phyloP scores from a whole-genome alignment of 2,329 filamentous ascomycete genomes.

The Fusarium sublunatum region DNA sequence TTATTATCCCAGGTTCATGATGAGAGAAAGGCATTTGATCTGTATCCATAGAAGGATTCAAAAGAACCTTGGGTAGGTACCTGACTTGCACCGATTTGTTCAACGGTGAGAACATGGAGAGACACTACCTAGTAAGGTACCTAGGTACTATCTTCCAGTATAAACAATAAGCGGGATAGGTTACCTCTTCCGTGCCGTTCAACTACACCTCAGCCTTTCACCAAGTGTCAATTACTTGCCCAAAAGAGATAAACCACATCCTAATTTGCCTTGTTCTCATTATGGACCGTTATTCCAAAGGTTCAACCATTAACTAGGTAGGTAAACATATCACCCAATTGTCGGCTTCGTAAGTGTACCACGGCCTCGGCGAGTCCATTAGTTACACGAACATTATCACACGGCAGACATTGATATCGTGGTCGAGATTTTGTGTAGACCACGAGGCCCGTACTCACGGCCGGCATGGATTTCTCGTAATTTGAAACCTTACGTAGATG shows the following conservation, averaged over 20 bases:
- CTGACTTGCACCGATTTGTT: slow-evolving; percentile 11
- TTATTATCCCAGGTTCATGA: slow-evolving; percentile 15
- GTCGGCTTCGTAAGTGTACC: slow-evolving; percentile 26
- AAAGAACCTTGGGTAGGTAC: slow-evolving; percentile 5
- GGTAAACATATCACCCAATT: slow-evolving; percentile 32
- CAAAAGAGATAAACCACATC: not conserved
- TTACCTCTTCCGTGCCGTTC: slow-evolving; percentile 1
- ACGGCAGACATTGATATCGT: slow-evolving; percentile 17
- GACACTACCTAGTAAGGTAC: not conserved
- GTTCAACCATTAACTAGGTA: slow-evolving; percentile 14
- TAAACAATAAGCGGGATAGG: not conserved
- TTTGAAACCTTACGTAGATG: slow-evolving; percentile 21
- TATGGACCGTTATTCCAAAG: not conserved
- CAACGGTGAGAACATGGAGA: slow-evolving; percentile 2
- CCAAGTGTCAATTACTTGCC: slow-evolving; percentile 3
- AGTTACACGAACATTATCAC: slow-evolving; percentile 19
- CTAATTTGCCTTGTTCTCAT: slow-evolving; percentile 9
- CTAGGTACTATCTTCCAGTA: slow-evolving; percentile 2
- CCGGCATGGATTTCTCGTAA: slow-evolving; percentile 23
- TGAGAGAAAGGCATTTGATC: slow-evolving; percentile 1
- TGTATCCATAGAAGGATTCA: not conserved
- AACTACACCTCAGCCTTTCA: slow-evolving; percentile 16
- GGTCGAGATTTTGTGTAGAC: slow-evolving; percentile 20
- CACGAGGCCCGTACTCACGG: slow-evolving; percentile 25
- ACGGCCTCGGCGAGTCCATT: slow-evolving; percentile 20